Conservation (phyloP, 2,329 filamentous ascomycete species). For the Trichophyton equinum region DNA sequence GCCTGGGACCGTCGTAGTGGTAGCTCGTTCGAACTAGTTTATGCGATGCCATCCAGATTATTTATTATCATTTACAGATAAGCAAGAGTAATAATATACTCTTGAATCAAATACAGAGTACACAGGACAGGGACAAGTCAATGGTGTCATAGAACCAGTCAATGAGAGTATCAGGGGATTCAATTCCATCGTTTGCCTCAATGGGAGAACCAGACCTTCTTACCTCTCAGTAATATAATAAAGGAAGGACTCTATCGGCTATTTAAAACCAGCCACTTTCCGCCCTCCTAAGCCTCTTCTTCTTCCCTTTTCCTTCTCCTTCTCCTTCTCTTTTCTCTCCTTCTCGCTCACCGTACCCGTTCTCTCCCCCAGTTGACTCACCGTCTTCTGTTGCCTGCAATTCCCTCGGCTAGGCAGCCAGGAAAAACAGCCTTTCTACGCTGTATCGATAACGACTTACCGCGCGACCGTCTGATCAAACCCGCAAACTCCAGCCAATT, state of each 20-base stretch:
- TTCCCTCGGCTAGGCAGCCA: neutral
- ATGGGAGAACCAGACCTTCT: neutral
- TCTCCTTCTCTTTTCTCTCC: neutral
- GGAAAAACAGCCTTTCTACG: neutral
- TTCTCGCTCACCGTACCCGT: neutral
- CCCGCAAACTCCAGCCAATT: neutral
- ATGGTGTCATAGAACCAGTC: neutral
- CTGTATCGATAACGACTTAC: neutral
- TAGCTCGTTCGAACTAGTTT: neutral
- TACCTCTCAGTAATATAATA: too few relatives aligned
- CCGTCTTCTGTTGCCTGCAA: neutral
- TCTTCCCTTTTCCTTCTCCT: neutral
- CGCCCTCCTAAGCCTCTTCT: too few relatives aligned
- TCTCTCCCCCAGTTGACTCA: neutral
- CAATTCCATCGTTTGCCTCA: neutral
- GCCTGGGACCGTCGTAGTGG: neutral
- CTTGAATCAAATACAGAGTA: neutral
- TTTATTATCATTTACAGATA: too few relatives aligned
- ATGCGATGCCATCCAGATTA: neutral
- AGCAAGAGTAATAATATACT: too few relatives aligned
- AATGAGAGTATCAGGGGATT: neutral
- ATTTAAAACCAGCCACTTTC: neutral
- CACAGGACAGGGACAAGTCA: neutral
- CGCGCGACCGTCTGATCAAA: neutral
- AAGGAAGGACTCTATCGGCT: neutral